phyloP scores from a whole-genome alignment of 116 monocot genomes.

The Zostera marina region DNA sequence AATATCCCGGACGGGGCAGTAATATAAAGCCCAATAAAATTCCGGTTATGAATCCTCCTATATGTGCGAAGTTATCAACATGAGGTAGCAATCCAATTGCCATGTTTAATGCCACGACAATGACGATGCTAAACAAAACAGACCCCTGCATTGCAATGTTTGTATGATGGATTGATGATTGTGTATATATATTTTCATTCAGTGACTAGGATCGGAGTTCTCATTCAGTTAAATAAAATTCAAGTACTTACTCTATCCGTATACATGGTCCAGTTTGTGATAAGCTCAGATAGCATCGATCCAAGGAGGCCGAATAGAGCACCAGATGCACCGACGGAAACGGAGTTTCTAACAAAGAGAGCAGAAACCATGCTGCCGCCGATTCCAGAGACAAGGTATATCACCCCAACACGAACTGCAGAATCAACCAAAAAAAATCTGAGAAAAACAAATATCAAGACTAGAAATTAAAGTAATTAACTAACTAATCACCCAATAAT shows the following conservation, averaged over 20 bases:
- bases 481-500: not conserved
- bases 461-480: not conserved
- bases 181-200: too few species aligned
- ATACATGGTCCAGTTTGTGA: conserved; percentile 84
- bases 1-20: conserved; percentile 58
- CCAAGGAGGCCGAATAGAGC: conserved; percentile 91
- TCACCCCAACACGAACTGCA: conserved; percentile 60
- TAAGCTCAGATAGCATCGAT: conserved; percentile 79
- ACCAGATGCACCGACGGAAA: conserved; percentile 90
- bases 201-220: too few species aligned
- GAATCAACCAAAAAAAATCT: not conserved
- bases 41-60: conserved; percentile 78
- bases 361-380: conserved; percentile 73
- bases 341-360: conserved; percentile 51
- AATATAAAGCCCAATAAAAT: conserved; percentile 67
- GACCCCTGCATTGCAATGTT: conserved; percentile 33
- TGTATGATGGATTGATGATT: too few species aligned
- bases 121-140: conserved; percentile 40
- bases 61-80: conserved; percentile 86
- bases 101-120: conserved; percentile 62
- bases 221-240: too few species aligned
- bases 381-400: conserved; percentile 76
- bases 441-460: too few species aligned
- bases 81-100: conserved; percentile 72
- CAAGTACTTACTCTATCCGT: conserved; percentile 38